Evolutionary conservation across 2,329 filamentous ascomycete genomes (phyloP).

Genomic region (Juglanconis oblonga): DNA sequence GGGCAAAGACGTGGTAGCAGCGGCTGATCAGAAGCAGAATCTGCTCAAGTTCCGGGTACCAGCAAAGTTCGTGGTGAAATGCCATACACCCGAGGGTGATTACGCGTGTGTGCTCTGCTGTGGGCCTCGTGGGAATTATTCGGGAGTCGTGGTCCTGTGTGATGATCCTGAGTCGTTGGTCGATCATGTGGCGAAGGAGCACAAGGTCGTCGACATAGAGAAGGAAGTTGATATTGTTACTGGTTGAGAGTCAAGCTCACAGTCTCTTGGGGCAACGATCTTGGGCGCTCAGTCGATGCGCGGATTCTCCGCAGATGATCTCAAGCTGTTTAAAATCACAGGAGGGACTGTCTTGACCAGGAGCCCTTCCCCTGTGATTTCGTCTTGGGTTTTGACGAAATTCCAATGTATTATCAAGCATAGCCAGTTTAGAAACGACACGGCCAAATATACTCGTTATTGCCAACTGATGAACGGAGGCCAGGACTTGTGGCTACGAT

Average conservation of each 20-base stretch:
- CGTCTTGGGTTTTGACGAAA: too few species aligned
- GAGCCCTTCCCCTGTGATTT: too few species aligned
- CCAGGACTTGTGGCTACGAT: too few species aligned
- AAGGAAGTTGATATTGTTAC: slow-evolving; percentile 2
- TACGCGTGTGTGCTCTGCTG: slow-evolving; percentile 8
- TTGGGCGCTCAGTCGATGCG: too few species aligned
- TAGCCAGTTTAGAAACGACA: too few species aligned
- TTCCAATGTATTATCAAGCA: too few species aligned
- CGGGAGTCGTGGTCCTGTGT: slow-evolving; percentile 1
- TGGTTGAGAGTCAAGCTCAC: not conserved
- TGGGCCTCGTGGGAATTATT: not conserved
- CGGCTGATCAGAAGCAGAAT: slow-evolving; percentile 28
- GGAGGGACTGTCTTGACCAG: too few species aligned
- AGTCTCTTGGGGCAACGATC: too few species aligned
- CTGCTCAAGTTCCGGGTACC: slow-evolving; percentile 27
- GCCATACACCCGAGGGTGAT: slow-evolving; percentile 24
- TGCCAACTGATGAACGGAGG: too few species aligned
- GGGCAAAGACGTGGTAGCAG: slow-evolving; percentile 18
- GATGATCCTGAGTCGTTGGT: slow-evolving; percentile 5
- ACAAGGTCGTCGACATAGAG: slow-evolving; percentile 4
- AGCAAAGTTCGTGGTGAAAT: slow-evolving; percentile 32
- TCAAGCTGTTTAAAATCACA: too few species aligned
- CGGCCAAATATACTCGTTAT: too few species aligned
- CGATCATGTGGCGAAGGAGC: slow-evolving; percentile 8
- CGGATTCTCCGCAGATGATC: too few species aligned